Evolutionary conservation across 768 basidiomycete species (phyloP).

Genomic region (Mycena floridula): DNA sequence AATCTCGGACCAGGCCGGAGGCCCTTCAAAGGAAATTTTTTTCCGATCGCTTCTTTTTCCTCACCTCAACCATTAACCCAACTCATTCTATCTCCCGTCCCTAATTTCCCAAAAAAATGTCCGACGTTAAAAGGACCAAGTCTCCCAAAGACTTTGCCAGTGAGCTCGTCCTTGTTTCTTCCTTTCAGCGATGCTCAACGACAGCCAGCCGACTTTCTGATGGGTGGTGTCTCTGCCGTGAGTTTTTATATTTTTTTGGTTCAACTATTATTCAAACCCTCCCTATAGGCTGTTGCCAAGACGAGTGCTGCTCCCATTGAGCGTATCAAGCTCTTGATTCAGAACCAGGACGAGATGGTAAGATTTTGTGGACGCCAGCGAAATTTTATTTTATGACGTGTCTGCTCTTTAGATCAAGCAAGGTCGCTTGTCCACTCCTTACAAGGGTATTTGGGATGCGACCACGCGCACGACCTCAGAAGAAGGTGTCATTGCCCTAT

Average conservation of each 20-base stretch:
- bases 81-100: neutral
- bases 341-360: slow-evolving; percentile 99
- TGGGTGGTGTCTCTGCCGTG: slow-evolving; percentile 94
- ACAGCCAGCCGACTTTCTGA: slow-evolving; percentile 79
- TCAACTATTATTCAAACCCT: slow-evolving; percentile 13
- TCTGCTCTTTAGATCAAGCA: slow-evolving; percentile 80
- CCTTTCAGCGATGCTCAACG: slow-evolving; percentile 15
- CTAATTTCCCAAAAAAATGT: slow-evolving; percentile 72
- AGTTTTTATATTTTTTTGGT: slow-evolving; percentile 21
- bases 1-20: too few relatives aligned
- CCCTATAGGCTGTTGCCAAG: slow-evolving; percentile 87
- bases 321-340: slow-evolving; percentile 97
- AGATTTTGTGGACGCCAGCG: slow-evolving; percentile 12
- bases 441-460: slow-evolving; percentile 95
- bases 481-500: slow-evolving; percentile 92
- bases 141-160: slow-evolving; percentile 86
- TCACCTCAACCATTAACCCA: neutral
- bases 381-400: slow-evolving; percentile 28
- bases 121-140: slow-evolving; percentile 81
- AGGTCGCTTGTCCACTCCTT: slow-evolving; percentile 92
- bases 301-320: slow-evolving; percentile 99
- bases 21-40: too few relatives aligned
- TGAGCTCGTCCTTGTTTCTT: slow-evolving; percentile 27
- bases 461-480: slow-evolving; percentile 89
- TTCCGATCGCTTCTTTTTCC: neutral